phyloP scores from a whole-genome alignment of 164 flowering plant species.

The Sextonia rubra region DNA sequence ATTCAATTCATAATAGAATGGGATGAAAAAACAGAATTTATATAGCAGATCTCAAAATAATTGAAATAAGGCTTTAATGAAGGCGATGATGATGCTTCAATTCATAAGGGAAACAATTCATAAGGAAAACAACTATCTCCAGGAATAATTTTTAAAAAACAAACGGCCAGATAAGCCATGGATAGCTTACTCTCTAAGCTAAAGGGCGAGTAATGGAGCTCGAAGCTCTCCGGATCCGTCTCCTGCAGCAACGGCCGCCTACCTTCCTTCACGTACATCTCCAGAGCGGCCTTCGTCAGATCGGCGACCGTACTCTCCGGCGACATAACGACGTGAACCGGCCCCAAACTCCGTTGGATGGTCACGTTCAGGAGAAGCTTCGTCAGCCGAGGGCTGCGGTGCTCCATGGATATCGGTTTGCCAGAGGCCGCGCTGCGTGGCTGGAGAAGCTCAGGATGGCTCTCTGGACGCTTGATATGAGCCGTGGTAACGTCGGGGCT shows the following conservation, averaged over 20 bases:
- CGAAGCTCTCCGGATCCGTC: conserved; percentile 36
- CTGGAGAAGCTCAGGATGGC: conserved; percentile 13
- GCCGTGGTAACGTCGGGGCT: background rate
- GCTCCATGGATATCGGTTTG: background rate
- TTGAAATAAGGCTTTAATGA: no score
- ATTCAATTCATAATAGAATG: no score
- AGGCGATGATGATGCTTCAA: no score
- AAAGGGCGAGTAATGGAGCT: conserved; percentile 70
- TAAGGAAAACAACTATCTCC: no score
- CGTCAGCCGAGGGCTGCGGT: conserved; percentile 17
- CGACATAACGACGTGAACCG: conserved; percentile 54
- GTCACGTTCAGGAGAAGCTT: conserved; percentile 62
- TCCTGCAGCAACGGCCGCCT: conserved; percentile 51
- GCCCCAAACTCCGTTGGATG: conserved; percentile 56
- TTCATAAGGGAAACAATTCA: no score
- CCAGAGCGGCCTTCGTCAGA: conserved; percentile 40
- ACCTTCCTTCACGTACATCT: conserved; percentile 48
- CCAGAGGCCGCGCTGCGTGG: background rate
- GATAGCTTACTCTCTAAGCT: conserved; percentile 51
- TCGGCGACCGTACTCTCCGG: conserved; percentile 54
- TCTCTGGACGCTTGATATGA: conserved; percentile 8
- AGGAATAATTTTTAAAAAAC: no score
- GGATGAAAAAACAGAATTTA: no score
- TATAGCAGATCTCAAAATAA: no score
- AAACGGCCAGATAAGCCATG: no score